Conservation (phyloP, 2,329 filamentous ascomycete genomes). For the Nothomitra cinnamomea region DNA sequence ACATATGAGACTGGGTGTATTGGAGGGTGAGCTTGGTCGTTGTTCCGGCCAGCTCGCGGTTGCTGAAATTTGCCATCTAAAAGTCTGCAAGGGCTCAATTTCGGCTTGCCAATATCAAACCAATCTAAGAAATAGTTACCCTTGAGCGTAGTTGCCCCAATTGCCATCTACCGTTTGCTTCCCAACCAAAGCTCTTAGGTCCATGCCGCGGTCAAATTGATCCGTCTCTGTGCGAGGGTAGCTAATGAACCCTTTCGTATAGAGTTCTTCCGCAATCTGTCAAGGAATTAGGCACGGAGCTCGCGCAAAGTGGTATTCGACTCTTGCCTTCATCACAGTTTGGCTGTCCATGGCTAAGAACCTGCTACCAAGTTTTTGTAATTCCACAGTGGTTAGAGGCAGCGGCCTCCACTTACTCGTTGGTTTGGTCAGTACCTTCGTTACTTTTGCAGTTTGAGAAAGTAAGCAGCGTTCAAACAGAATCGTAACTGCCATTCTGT, state of each 20-base stretch:
- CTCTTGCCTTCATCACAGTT: slow-evolving; percentile 57
- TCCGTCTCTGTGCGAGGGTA: slow-evolving; percentile 97
- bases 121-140: slow-evolving; percentile 18
- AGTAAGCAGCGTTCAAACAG: slow-evolving; percentile 72
- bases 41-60: slow-evolving; percentile 68
- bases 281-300: slow-evolving; percentile 5
- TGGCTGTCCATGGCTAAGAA: slow-evolving; percentile 86
- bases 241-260: slow-evolving; percentile 91
- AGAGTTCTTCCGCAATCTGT: slow-evolving; percentile 59
- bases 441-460: slow-evolving; percentile 62
- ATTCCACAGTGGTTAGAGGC: slow-evolving; percentile 83
- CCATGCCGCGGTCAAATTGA: slow-evolving; percentile 80
- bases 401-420: slow-evolving; percentile 89
- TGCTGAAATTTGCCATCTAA: slow-evolving; percentile 61
- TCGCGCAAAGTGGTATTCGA: background rate
- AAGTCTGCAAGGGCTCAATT: slow-evolving; percentile 27
- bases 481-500: slow-evolving; percentile 62
- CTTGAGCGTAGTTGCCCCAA: slow-evolving; percentile 72
- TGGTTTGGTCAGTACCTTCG: slow-evolving; percentile 74
- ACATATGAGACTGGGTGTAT: slow-evolving; percentile 92
- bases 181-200: slow-evolving; percentile 60
- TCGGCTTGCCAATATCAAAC: background rate
- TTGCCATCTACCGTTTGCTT: slow-evolving; percentile 62
- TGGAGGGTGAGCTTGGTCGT: slow-evolving; percentile 93
- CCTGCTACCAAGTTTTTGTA: slow-evolving; percentile 86